Base-by-base conservation (phyloP, 805 yeast species). In the Pichia heedii region DNA sequence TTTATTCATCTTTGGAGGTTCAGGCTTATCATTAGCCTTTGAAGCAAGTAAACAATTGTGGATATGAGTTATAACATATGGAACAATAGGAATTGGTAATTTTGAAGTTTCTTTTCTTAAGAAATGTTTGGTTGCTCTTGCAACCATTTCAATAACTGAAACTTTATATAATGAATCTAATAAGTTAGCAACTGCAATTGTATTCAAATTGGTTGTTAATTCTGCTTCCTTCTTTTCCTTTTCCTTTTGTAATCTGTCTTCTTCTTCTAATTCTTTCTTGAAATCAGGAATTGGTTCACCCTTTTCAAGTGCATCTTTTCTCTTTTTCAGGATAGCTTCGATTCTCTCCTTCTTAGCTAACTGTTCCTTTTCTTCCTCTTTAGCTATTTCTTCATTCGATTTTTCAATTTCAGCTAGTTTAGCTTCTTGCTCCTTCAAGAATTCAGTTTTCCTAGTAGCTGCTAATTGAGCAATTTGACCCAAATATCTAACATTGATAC, bases 401-500 rank as follows among this genome's bases (percentile, higher is more conserved):
- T 67, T 58, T 11, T 63, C 65, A 30, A 63, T 51, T 33, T 60
- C 57, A 43, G 62, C 53, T 55, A 37, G 56, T 44, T 45, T 65
- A 56, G 29, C 52, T 40, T 44, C 42, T 18, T 38, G 33, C 21
- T 43, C 42, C 13, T 45, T 46, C 5, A 45, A 37, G 32, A 24
- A 45, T 40, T 51, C 53, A 6, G 49, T 55, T 39, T 58, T 65
- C 42, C 51, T 50, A 18, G 48, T 48, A 30, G 41, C 22, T 29
- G 50, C 53, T 24, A 51, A 38, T 10, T 48, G 55, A 20, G 79
- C 79, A 50, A 85, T 57, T 16, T 56, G 61, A 47, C 96, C 96
- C 55, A 90, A 70, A 58, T 90, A 90, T 67, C 97, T 82, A 64
- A 89, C 59, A 61, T 87, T 89, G 60, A 90, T 79, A 70, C 98